Evolutionary conservation across 106 monocot genomes (phyloP).

Genomic region (Acorus gramineus): DNA sequence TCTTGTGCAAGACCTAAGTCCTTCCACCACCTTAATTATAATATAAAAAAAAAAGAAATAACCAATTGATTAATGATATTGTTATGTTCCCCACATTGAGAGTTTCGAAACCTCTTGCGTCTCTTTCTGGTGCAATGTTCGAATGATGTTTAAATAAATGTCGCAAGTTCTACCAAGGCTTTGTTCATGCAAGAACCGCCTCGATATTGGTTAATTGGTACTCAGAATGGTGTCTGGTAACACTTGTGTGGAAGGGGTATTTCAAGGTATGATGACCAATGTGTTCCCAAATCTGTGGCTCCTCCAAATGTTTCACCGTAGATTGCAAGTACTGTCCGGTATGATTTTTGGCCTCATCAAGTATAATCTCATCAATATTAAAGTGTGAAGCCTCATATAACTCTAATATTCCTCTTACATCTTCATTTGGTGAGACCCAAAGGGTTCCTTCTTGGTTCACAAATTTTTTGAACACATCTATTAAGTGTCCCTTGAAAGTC

Average conservation of each 20-base stretch:
- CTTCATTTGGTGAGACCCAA: conserved; percentile 4
- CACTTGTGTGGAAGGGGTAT: conserved; percentile 23
- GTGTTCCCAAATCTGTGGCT: background rate
- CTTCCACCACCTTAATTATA: conserved; percentile 45
- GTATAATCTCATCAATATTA: conserved; percentile 22
- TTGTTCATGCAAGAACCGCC: background rate
- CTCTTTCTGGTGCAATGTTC: conserved; percentile 22
- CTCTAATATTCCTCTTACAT: conserved; percentile 26
- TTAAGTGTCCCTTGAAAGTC: no score
- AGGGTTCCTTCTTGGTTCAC: conserved; percentile 15
- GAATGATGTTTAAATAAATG: background rate
- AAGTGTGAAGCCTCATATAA: conserved; percentile 43
- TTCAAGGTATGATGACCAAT: conserved; percentile 19
- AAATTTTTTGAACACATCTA: conserved; percentile 29
- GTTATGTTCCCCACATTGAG: conserved; percentile 20
- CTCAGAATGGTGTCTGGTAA: conserved; percentile 16
- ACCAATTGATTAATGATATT: background rate
- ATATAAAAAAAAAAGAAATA: background rate
- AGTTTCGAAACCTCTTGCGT: conserved; percentile 6
- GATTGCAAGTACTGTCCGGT: conserved; percentile 13
- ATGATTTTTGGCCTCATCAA: conserved; percentile 26
- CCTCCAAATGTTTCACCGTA: conserved; percentile 5
- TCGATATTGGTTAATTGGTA: conserved; percentile 6
- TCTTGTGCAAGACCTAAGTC: conserved; percentile 24
- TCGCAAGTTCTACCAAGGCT: conserved; percentile 20